Evolutionary conservation across 1,284 basidiomycete species (phyloP).

Genomic region (Quambalaria eucalypti): DNA sequence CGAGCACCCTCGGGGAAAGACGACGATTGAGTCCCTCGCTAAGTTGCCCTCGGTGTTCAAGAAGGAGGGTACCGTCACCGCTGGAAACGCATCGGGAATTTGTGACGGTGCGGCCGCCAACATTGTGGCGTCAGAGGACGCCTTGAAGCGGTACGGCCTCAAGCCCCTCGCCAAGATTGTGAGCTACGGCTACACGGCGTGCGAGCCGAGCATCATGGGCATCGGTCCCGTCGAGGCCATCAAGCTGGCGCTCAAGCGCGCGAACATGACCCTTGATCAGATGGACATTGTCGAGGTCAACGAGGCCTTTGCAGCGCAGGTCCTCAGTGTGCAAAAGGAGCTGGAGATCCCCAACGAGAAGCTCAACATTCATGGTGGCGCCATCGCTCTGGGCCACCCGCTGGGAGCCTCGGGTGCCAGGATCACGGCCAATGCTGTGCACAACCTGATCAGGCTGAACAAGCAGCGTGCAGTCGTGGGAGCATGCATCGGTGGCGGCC

Average conservation of each 20-base stretch:
- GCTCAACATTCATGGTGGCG: constrained; percentile 53
- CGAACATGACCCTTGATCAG: constrained; percentile 48
- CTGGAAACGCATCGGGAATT: constrained; percentile 89
- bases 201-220: constrained; percentile 55
- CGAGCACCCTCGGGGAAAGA: constrained; percentile 60
- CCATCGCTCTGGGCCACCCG: constrained; percentile 53
- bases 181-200: constrained; percentile 55
- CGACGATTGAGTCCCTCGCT: constrained; percentile 84
- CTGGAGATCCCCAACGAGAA: constrained; percentile 59
- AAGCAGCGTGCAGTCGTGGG: constrained; percentile 54
- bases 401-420: constrained; percentile 54
- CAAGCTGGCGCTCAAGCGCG: constrained; percentile 46
- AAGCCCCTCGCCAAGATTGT: constrained; percentile 84
- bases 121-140: constrained; percentile 82
- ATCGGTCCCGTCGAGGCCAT: constrained; percentile 54
- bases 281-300: constrained; percentile 56
- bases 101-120: constrained; percentile 97
- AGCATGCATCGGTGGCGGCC: constrained; percentile 54
- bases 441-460: constrained; percentile 53
- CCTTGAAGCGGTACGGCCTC: constrained; percentile 70
- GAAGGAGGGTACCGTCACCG: constrained; percentile 77
- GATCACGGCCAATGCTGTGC: constrained; percentile 53
- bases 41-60: constrained; percentile 79
- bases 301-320: constrained; percentile 87
- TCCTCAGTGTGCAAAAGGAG: constrained; percentile 80